These are phyloP conservation scores for Naganishia antarctica DNA, from an alignment of 768 basidiomycete species.

Conservation along the genomic window DNA sequence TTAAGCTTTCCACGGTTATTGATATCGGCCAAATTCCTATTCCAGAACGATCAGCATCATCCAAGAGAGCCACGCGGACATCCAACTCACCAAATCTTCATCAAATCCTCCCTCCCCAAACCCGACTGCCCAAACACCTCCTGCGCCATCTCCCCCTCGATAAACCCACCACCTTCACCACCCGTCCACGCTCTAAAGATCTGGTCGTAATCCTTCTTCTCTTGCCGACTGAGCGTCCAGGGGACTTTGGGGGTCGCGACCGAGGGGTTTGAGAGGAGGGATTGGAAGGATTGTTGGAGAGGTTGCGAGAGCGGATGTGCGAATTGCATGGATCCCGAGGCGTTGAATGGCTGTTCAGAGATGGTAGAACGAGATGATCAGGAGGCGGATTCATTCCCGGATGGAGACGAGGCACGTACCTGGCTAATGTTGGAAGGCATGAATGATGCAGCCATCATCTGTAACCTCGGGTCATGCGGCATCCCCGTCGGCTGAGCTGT, in stretches of 20 bases:
- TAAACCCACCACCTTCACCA: constrained; percentile 69
- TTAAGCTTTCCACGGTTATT: constrained; percentile 94
- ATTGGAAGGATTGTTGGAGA: constrained; percentile 81
- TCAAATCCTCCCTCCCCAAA: constrained; percentile 78
- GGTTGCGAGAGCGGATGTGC: constrained; percentile 53
- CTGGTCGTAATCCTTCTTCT: constrained; percentile 93
- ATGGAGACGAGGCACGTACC: not conserved
- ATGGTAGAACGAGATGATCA: not conserved
- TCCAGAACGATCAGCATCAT: not conserved
- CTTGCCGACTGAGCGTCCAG: constrained; percentile 65
- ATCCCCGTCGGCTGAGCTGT: constrained; percentile 45
- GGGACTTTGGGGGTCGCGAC: constrained; percentile 66
- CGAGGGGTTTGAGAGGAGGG: constrained; percentile 70
- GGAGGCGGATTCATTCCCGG: not conserved
- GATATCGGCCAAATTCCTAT: constrained; percentile 83
- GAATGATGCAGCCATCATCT: constrained; percentile 86
- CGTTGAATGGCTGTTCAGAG: constrained; percentile 44
- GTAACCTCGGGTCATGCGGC: constrained; percentile 63
- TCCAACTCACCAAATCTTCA: constrained; percentile 75
- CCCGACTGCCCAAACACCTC: constrained; percentile 95
- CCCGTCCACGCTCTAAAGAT: constrained; percentile 90
- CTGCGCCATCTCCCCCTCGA: constrained; percentile 73
- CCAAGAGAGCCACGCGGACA: not conserved
- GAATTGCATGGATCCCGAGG: constrained; percentile 59
- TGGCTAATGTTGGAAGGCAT: constrained; percentile 60